Evolutionary conservation across 768 basidiomycete species (phyloP), one percentile per base, ranked within the genome.

Genomic region (Agaricus bisporus): DNA sequence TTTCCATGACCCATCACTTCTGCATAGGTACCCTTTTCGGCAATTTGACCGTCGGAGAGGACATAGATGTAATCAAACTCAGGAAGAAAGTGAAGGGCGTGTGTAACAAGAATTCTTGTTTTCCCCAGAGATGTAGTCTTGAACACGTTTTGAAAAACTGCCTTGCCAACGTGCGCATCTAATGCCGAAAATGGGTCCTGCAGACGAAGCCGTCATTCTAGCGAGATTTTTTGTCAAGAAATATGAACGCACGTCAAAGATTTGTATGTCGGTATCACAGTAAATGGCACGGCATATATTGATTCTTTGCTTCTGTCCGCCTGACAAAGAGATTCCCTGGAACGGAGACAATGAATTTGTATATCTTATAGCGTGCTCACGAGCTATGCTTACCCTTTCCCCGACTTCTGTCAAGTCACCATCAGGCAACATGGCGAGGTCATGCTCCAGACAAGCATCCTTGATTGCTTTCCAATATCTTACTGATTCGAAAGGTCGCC

Each of bases 261-360:
- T 85, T 61, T 91, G 84, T 56, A 97, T 85, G 51, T 92, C 89
- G 0, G 88, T 83, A 60, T 88, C 77, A 62, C 83, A 89, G 70
- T 97, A 97, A 51, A 94, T 84, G 0, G 89, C 83, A 48, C 93
- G 83, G 51, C 89, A 89, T 48, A 95, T 88, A 62, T 89, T 92
- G 56, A 95, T 67, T 26, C 89, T 81, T 61, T 95, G 89, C 46
- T 79, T 78, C 65, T 79, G 79, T 14, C 92, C 92, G 1, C 92
- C 93, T 26, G 87, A 90, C 5, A 94, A 76, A 12, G 88, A 91
- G 57, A 95, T 92, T 6, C 93, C 93, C 76, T 81, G 60, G 11
- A 36, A 52, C 12, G 63, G 47, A 43, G 46, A 12, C 39, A 49
- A 36, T 14, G 15, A 49, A 32, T 37, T 4, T 22, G 22, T n/a